Evolutionary conservation across 2,329 filamentous ascomycete genomes (phyloP).

Genomic region (Penicillium thymicola): DNA sequence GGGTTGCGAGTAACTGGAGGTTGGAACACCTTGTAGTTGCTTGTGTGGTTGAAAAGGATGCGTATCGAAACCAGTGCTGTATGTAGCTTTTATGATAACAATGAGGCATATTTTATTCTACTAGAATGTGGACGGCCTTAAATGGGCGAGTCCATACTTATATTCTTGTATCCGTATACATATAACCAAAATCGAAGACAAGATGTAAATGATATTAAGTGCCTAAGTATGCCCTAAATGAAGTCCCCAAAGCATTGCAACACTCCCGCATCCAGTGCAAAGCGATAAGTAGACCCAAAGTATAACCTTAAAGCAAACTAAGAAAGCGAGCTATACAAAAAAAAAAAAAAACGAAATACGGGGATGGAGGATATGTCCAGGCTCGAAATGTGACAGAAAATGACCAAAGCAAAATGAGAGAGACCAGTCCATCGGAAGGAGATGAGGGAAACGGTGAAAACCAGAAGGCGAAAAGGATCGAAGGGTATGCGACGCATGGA

Average conservation of each 20-base stretch:
- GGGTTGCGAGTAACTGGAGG: background rate
- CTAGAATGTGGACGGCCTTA: background rate
- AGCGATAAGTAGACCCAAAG: constrained; percentile 2
- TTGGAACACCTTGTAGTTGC: background rate
- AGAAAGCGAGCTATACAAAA: constrained; percentile 6
- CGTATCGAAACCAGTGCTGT: background rate
- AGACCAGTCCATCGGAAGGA: constrained; percentile 15
- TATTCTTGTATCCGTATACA: background rate
- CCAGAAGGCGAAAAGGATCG: background rate
- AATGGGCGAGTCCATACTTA: background rate
- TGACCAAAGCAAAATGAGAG: background rate
- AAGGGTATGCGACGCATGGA: background rate
- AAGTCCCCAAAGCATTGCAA: constrained; percentile 17
- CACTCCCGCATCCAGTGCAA: constrained; percentile 9
- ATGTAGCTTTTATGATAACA: constrained; percentile 2
- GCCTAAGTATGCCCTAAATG: constrained; percentile 16
- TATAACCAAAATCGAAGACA: background rate
- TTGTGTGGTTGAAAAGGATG: background rate
- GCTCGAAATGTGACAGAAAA: constrained; percentile 7
- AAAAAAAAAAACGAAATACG: constrained; percentile 12
- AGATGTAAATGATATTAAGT: constrained; percentile 18
- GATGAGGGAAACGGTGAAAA: constrained; percentile 8
- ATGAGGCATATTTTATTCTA: background rate
- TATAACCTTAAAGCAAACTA: constrained; percentile 3
- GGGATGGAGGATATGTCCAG: constrained; percentile 19